A percentile compares a stretch with the other conserved stretches of the same genome.
These are phyloP conservation scores for Leishmania tarentolae DNA, from an alignment of 208 protist genomes.

Conservation along the genomic window DNA sequence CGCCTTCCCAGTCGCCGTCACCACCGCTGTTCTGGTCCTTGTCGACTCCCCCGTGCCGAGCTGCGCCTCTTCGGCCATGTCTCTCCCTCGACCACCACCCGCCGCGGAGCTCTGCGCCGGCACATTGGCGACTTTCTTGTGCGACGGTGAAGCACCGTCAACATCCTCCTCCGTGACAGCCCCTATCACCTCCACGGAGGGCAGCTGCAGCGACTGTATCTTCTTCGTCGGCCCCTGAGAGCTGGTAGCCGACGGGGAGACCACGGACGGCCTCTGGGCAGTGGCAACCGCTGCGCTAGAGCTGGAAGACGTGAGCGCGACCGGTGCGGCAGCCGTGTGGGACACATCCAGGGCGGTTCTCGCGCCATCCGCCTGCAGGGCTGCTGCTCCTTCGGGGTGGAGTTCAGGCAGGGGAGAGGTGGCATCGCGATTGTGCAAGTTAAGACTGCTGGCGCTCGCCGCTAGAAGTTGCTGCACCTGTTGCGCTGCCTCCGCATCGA, in stretches of 20 bases:
- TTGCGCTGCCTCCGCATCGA: conserved; percentile 19
- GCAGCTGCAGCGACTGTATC: not conserved
- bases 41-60: not conserved
- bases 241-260: not conserved
- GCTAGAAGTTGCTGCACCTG: conserved; percentile 26
- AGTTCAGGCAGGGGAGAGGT: not conserved
- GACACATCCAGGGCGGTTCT: not conserved
- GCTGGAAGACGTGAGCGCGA: not conserved
- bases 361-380: not conserved
- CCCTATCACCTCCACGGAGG: not conserved
- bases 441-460: conserved; percentile 1
- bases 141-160: not conserved
- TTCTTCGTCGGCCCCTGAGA: not conserved
- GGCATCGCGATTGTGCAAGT: not conserved
- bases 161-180: not conserved
- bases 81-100: not conserved
- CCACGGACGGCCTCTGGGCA: not conserved
- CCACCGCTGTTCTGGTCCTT: not conserved
- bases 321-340: not conserved
- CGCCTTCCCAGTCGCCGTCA: not conserved
- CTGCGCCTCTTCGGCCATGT: not conserved
- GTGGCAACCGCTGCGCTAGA: not conserved
- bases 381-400: not conserved
- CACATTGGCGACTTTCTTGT: not conserved
- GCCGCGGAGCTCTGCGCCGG: not conserved